Evolutionary conservation across 1,139 yeast genomes (phyloP), one percentile per base, ranked within the genome.

Genomic region (Debaryomyces singareniensis): DNA sequence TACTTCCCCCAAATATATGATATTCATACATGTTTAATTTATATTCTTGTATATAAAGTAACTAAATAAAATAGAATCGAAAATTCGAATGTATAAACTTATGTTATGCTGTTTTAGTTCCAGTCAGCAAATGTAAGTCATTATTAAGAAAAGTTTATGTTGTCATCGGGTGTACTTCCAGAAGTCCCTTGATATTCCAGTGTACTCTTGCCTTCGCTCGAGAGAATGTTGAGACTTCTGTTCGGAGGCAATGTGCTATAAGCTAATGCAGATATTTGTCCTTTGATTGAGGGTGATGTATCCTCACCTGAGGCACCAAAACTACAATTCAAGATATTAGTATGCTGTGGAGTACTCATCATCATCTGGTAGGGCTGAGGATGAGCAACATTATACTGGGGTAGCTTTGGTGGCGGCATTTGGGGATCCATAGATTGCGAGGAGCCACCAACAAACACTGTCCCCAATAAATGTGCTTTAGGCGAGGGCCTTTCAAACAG

Each of bases 1-100:
- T 83, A 31, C 55, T 84, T 23, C 93, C 93, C 6, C 87, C 89
- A 2, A 75, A 78, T 45, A 53, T 77, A 29, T 79, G 50, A 45
- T 12, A 22, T 28, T 7, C 21, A 18, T 7, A n/a, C n/a, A n/a
- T n/a, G n/a, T n/a, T n/a, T n/a, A n/a, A n/a, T n/a, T n/a, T n/a
- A n/a, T n/a, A n/a, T n/a, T n/a, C n/a, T n/a, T n/a, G n/a, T n/a
- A n/a, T n/a, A n/a, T n/a, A n/a, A n/a, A n/a, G n/a, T n/a, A n/a
- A n/a, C n/a, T n/a, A n/a, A n/a, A n/a, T n/a, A n/a, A n/a, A n/a
- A n/a, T n/a, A n/a, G n/a, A n/a, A n/a, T n/a, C n/a, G n/a, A n/a
- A n/a, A n/a, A n/a, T n/a, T n/a, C n/a, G n/a, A n/a, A n/a, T n/a
- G n/a, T n/a, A n/a, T n/a, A n/a, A n/a, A n/a, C n/a, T n/a, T n/a